phyloP scores from a whole-genome alignment of 495 filamentous ascomycete species.

The Bathelium albidoporum region DNA sequence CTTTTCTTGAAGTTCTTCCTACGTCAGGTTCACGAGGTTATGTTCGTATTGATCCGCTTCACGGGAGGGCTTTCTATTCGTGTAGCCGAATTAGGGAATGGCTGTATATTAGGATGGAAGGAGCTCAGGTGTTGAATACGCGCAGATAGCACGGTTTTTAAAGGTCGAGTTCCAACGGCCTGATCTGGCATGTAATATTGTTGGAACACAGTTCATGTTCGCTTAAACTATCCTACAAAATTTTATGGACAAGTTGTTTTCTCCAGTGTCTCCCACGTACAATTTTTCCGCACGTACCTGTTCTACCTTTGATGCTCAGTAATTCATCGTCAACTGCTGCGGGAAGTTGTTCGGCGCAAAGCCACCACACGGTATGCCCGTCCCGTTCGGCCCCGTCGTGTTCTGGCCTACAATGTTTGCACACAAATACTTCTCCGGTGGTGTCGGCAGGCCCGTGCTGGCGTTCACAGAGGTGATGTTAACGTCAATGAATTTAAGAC shows the following conservation, averaged over 20 bases:
- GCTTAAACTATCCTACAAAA: too few relatives aligned
- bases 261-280: too few relatives aligned
- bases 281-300: too few relatives aligned
- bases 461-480: conserved; percentile 31
- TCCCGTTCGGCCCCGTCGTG: conserved; percentile 6
- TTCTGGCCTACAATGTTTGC: conserved; percentile 17
- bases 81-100: background rate
- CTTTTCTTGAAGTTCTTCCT: background rate
- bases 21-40: background rate
- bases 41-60: background rate
- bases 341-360: conserved; percentile 13
- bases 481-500: conserved; percentile 40
- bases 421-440: conserved; percentile 4
- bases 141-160: too few relatives aligned
- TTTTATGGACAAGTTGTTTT: too few relatives aligned
- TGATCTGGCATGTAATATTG: background rate
- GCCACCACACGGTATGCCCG: conserved; percentile 13
- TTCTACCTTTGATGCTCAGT: background rate
- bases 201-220: background rate
- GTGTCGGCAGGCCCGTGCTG: conserved; percentile 10
- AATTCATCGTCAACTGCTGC: conserved; percentile 8
- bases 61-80: background rate
- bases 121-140: too few relatives aligned
- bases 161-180: background rate
- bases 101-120: background rate